Evolutionary conservation across 768 basidiomycete species (phyloP), one percentile per base, ranked within the genome.

Genomic region (Cystobasidiopsis lactophilus): DNA sequence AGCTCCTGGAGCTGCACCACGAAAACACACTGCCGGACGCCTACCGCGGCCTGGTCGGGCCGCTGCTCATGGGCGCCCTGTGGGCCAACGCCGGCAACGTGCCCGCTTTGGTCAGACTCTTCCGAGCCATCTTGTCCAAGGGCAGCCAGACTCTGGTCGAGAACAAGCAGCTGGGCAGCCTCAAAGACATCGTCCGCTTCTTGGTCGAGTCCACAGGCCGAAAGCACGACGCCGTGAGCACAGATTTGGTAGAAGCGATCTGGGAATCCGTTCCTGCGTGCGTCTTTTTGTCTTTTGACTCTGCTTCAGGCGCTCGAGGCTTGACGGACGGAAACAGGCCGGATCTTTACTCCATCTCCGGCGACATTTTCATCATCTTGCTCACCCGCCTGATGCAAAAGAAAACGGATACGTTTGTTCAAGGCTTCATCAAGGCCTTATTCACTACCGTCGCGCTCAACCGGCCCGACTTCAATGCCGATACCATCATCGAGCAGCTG

Each of bases 11-110:
- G 57, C 69, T 85, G 2, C 88, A 91, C 59, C 68, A 65, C 1
- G 62, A 66, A 2, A 58, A 53, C 47, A 55, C 59, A n/a, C 60
- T 89, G 2, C 86, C 91, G 1, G 67, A 70, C 0, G 75, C 80
- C 52, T 98, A 95, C 68, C 77, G 78, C 26, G 69, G 72, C 27
- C 71, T 96, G 9, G 73, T 95, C 5, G 80, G 78, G 0, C 78
- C 85, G 62, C 71, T 98, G 18, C 75, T 95, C 41, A 82, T 79
- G 0, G 85, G 88, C 0, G 71, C 77, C 0, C 73, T 80, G 5
- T 98, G 93, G 91, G 78, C 81, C 64, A 84, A 86, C 64, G 81
- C 89, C 61, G 93, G 93, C 11, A 88, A 81, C 63, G 78, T 98
- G 40, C 93, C 93, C 0, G 89, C 88, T 1, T 74, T 98, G 2